Base-by-base conservation (phyloP, 441 rosid species). In the Theobroma grandiflorum region DNA sequence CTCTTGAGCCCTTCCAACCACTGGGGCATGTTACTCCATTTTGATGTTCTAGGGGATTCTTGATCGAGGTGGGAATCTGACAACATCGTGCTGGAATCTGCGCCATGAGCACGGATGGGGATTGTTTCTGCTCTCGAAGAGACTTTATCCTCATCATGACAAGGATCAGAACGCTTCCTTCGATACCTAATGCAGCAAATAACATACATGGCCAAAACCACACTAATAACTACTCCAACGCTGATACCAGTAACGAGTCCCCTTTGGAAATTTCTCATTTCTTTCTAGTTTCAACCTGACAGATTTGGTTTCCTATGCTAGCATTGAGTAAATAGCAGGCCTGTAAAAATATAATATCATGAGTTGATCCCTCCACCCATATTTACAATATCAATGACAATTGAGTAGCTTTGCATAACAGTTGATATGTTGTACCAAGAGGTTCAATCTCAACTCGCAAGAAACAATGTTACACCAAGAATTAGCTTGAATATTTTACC, bases 31-130 rank as follows among this genome's bases (percentile, higher is more conserved):
- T 87, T 88, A 77, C 75, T 88, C 61, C 79, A 74, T 76, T 86
- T 90, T 70, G 90, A 80, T 73, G 86, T 89, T 57, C 84, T 86
- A 0, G 94, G 92, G n/a, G 96, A 90, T 49, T 90, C 94, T 0
- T 86, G 93, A 78, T 85, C 89, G 20, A 79, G 16, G 43, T 90
- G 90, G 1, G 93, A 89, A 82, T 89, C 95, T 0, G 95, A 90
- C 66, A 92, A 42, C 3, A 82, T 80, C 35, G 86, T 81, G 82
- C 88, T 84, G 7, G 91, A 78, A 79, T 88, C 87, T 16, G 85
- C 85, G 10, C 90, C 95, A 62, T 86, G 85, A 49, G 85, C 82
- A 7, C 91, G 87, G 35, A 70, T 43, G 31, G 59, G 35, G 14
- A 68, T n/a, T 7, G 6, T 50, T 35, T 66, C 53, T n/a, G 10